Conservation (phyloP, 176 grass and related monocot species). For the Cenchrus americanus region DNA sequence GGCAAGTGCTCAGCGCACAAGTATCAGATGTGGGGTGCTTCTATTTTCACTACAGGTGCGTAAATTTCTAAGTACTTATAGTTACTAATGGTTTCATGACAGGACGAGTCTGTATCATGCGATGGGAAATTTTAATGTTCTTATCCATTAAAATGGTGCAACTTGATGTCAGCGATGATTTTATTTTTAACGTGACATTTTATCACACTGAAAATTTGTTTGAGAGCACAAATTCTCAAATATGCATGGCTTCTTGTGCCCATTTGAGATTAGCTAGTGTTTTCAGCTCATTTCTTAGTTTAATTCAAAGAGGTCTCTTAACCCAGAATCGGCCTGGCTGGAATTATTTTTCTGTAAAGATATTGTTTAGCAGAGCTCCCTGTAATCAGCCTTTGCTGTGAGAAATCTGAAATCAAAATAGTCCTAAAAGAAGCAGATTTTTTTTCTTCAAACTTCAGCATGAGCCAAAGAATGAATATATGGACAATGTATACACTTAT, state of each 20-base stretch:
- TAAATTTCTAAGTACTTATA: not conserved
- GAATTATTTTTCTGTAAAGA: no score
- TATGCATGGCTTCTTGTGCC: not conserved
- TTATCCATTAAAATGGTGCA: constrained; percentile 24
- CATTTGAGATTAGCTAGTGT: not conserved
- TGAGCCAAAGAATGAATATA: no score
- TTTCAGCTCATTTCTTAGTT: no score
- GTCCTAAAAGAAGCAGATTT: no score
- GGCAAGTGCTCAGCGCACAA: constrained; percentile 27
- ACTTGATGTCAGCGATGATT: constrained; percentile 45
- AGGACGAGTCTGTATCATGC: constrained; percentile 13
- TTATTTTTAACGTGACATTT: not conserved
- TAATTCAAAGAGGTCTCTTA: no score
- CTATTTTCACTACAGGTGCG: not conserved
- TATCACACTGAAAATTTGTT: not conserved
- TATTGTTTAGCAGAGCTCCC: no score
- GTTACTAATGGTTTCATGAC: constrained; percentile 37
- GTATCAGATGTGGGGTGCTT: not conserved
- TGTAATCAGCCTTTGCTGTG: no score
- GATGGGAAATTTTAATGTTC: not conserved
- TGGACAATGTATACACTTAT: not conserved
- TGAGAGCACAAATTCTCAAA: not conserved
- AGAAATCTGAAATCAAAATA: no score
- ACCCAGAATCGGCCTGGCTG: no score
- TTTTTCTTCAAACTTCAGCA: no score